These are phyloP conservation scores for Colletotrichum agaves DNA, from an alignment of 2,329 filamentous ascomycete genomes.

Conservation along the genomic window DNA sequence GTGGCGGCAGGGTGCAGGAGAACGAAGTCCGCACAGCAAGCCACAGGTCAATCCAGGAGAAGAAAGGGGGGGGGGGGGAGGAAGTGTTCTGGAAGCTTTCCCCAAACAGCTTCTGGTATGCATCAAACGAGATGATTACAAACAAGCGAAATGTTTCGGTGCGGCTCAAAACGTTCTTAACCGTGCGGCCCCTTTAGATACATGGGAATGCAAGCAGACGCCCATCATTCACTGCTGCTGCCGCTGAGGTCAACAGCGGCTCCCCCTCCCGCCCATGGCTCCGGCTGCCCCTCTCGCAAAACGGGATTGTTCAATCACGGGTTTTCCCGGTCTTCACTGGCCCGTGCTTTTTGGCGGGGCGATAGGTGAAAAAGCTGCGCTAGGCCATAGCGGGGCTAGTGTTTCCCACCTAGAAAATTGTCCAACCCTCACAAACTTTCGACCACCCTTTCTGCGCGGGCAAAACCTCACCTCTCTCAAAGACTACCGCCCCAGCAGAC, in stretches of 20 bases:
- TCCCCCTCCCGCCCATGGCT: not conserved
- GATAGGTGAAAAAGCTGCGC: conserved; percentile 30
- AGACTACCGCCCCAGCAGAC: conserved; percentile 53
- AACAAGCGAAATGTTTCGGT: conserved; percentile 34
- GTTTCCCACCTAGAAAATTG: conserved; percentile 57
- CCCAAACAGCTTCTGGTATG: conserved; percentile 7
- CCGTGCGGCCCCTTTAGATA: conserved; percentile 20
- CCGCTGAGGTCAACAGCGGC: not conserved
- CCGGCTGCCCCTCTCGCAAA: conserved; percentile 15
- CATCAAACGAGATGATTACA: conserved; percentile 15
- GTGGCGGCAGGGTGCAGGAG: conserved; percentile 10
- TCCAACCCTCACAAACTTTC: conserved; percentile 53
- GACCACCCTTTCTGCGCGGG: conserved; percentile 52
- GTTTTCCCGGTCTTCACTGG: conserved; percentile 21
- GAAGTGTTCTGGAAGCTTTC: conserved; percentile 24
- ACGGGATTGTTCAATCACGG: conserved; percentile 39
- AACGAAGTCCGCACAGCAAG: not conserved
- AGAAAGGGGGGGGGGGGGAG: not conserved
- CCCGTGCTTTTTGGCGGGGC: conserved; percentile 34
- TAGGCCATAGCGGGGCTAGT: conserved; percentile 46
- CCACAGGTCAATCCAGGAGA: conserved; percentile 4
- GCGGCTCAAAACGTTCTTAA: conserved; percentile 26
- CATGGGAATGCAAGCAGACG: conserved; percentile 1
- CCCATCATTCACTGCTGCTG: not conserved
- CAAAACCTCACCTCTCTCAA: conserved; percentile 54